Base-by-base conservation (phyloP, 2,329 filamentous ascomycete species). In the Venturia carpophila region DNA sequence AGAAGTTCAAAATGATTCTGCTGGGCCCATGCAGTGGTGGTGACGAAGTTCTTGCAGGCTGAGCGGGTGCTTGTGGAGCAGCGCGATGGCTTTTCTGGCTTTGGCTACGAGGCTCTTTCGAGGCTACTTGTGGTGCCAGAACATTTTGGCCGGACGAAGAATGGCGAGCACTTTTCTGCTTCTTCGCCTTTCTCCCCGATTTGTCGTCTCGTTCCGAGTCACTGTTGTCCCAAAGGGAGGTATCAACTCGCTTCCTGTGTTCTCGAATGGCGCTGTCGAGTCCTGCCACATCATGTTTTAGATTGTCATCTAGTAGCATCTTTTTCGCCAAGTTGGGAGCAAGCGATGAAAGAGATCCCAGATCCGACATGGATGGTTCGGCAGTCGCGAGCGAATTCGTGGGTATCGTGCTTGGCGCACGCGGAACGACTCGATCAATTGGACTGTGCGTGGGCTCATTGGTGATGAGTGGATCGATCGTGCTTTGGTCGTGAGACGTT, bases 301-400 rank as follows among this genome's bases (percentile, higher is more conserved):
- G 21, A 1, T 27, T 52, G 11, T 27, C 13, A 27, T 52, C 47
- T 52, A 27, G 47, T 2, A 52, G 21, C 42, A 76, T 70, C 55
- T 75, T 69, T 47, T 72, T 73, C 62, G 74, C 78, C 61, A 82
- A 68, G 60, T 77, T 75, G 0, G 79, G 79, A 2, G 75, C 75
- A 45, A 75, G 72, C 2, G 74, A 67, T n/a, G 78, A 77, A 21
- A 72, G 71, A 37, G 34, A 74, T 72, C 66, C 30, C 3, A 58
- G 19, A 27, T n/a, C 15, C 2, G 39, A 19, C 9, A 24, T 17
- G 10, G 60, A 45, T 27, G 60, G 39, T 17, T 0, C 60, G 27
- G 60, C 13, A 27, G n/a, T 61, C 9, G 39, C n/a, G 6, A 37
- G 39, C 60, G 60, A 61, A 27, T 34, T 27, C 17, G 43, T 19